Evolutionary conservation across 495 filamentous ascomycete genomes (phyloP), one percentile per base, ranked within the genome.

Genomic region (Penicillium odoratum): DNA sequence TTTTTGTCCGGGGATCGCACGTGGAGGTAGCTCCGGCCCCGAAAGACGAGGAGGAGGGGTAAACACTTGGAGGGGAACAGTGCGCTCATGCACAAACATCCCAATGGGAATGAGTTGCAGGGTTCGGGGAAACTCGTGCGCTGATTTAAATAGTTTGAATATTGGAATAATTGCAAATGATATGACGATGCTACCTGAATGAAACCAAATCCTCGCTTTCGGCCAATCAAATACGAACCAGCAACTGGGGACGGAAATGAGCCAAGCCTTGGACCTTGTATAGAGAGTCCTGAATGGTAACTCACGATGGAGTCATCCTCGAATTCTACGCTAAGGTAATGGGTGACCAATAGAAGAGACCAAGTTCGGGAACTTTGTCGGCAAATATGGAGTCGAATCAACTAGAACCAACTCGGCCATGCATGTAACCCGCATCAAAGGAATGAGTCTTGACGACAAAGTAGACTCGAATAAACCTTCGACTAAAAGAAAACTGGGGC

Each of bases 401-500:
- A 21, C 21, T 21, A 21, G 21, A 21, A 21, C 21, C 21, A 21
- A 21, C 21, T 21, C 21, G 21, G 21, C 21, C 21, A 21, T 21
- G 21, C 38, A 53, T 30, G 28, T 13, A 44, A n/a, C 25, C 46
- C 25, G 25, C 26, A 48, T 30, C 5, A 6, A 48, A 11, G 15
- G 28, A 29, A 9, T 5, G 8, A 30, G 31, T 10, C 3, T 51
- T 51, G 52, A 50, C 40, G 38, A 46, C 15, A 36, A 30, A 33
- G 52, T 57, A 34, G 36, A 45, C 49, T 56, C 29, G 48, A 56
- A 46, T 54, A 33, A 53, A 56, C 64, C 64, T 68, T 56, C 49
- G 49, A 61, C 55, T 59, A 61, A 50, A 45, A 46, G 54, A 65
- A 68, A 68, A 68, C 46, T 63, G 65, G 65, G 65, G 65, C 65